Conservation (phyloP, 2,329 filamentous ascomycete genomes). For the Botrytis paeoniae region DNA sequence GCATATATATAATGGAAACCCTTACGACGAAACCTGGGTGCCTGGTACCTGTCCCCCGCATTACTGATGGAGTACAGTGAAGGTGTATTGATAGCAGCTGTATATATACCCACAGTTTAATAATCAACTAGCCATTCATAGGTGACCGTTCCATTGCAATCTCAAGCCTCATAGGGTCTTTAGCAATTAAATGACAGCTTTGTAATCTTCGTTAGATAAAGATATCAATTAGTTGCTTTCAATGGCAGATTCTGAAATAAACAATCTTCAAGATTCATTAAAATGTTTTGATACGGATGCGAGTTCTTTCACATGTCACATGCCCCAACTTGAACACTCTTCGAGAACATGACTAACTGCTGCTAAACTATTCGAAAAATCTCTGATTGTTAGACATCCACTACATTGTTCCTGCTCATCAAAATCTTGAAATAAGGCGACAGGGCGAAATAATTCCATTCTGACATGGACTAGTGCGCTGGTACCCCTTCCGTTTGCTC, state of each 20-base stretch:
- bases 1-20: background rate
- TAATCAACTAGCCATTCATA: background rate
- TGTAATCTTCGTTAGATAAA: background rate
- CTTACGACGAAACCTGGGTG: background rate
- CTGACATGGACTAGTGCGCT: background rate
- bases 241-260: background rate
- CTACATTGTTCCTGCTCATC: background rate
- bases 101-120: background rate
- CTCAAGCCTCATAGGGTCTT: accelerated
- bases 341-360: too few relatives aligned
- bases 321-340: accelerated
- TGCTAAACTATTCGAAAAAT: background rate
- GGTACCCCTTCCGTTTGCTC: accelerated
- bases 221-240: background rate
- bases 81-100: background rate
- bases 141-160: background rate
- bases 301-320: background rate
- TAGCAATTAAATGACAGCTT: background rate
- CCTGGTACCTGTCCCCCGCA: too few relatives aligned
- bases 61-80: background rate
- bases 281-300: background rate
- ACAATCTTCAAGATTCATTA: background rate
- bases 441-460: background rate
- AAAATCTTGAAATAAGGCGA: accelerated
- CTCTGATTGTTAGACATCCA: background rate